These are phyloP conservation scores for Pseudogymnoascus sp. DNA, from an alignment of 2,329 filamentous ascomycete species.

Conservation along the genomic window DNA sequence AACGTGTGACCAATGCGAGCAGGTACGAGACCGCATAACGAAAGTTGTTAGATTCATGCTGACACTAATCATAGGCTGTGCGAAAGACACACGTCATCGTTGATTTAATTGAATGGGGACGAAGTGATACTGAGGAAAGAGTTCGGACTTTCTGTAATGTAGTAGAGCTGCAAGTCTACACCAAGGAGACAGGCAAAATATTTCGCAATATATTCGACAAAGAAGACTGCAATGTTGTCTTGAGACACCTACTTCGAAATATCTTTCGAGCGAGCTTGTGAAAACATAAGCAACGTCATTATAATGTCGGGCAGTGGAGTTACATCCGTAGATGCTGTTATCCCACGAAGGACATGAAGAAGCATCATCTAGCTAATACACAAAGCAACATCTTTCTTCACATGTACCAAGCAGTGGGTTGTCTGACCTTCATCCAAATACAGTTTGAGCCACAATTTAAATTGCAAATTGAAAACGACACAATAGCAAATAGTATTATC, in stretches of 20 bases:
- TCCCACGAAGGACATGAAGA: too few species aligned
- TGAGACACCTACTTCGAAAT: conserved; percentile 22
- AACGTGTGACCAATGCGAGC: too few species aligned
- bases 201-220: conserved; percentile 18
- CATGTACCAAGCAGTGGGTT: too few species aligned
- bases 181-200: conserved; percentile 20
- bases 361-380: too few species aligned
- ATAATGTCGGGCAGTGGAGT: too few species aligned
- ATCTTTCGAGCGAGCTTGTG: conserved; percentile 17
- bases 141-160: conserved; percentile 19
- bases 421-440: too few species aligned
- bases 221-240: conserved; percentile 20
- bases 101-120: conserved; percentile 22
- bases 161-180: conserved; percentile 18
- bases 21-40: too few species aligned
- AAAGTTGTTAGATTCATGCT: too few species aligned
- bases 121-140: conserved; percentile 18
- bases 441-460: neutral
- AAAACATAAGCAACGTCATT: neutral
- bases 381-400: too few species aligned
- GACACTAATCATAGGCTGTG: too few species aligned
- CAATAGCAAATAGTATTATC: neutral
- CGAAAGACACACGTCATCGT: too few species aligned
- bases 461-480: neutral
- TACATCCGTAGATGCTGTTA: too few species aligned